Evolutionary conservation across 2,329 filamentous ascomycete species (phyloP).

Genomic region (Apiospora aurea): DNA sequence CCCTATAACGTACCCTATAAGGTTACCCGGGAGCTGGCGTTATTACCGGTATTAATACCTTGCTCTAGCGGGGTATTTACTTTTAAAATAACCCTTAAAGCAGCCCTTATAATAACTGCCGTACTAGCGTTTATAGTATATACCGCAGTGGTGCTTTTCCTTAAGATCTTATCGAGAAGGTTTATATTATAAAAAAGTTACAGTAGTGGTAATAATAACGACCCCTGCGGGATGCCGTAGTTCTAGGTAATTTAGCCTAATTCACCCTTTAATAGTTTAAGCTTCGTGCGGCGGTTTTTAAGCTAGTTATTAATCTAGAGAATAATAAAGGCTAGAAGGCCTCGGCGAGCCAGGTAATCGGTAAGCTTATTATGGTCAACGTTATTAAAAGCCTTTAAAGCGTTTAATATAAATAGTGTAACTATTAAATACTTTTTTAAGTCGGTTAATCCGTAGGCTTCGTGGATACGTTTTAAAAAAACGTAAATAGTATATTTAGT

Average conservation of each 20-base stretch:
- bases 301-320: background rate
- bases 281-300: background rate
- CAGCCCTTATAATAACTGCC: background rate
- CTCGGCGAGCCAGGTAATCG: background rate
- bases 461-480: background rate
- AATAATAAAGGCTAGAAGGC: background rate
- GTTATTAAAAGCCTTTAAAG: background rate
- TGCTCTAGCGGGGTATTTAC: background rate
- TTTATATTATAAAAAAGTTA: background rate
- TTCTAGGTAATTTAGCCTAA: background rate
- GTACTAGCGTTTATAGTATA: background rate
- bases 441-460: background rate
- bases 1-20: background rate
- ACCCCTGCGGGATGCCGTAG: background rate
- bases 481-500: background rate
- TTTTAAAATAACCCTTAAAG: too few species aligned
- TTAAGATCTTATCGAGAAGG: background rate
- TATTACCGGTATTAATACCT: background rate
- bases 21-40: accelerated
- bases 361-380: background rate
- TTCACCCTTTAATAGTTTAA: background rate
- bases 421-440: background rate
- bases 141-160: background rate
- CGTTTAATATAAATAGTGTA: background rate
- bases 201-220: background rate